Evolutionary conservation across 1,284 basidiomycete species (phyloP).

Genomic region (Austroboletus olivaceoglutinosus): DNA sequence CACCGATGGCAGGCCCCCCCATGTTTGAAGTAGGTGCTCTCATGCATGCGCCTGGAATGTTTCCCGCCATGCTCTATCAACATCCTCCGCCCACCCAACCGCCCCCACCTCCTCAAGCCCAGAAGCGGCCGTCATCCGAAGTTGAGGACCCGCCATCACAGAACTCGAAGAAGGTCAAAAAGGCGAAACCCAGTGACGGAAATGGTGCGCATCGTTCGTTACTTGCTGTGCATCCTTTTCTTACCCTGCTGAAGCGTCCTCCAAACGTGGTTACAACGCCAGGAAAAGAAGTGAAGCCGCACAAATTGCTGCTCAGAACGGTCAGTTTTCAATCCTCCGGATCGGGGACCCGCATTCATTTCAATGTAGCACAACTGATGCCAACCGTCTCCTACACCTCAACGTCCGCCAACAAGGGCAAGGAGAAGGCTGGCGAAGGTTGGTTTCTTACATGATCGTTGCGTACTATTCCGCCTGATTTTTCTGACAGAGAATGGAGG

Average conservation of each 20-base stretch:
- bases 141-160: constrained; percentile 34
- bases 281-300: constrained; percentile 69
- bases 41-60: constrained; percentile 34
- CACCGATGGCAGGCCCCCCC: constrained; percentile 35
- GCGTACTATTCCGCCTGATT: constrained; percentile 1
- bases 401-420: constrained; percentile 40
- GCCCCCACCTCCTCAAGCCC: constrained; percentile 30
- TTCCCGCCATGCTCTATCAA: constrained; percentile 31
- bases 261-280: constrained; percentile 61
- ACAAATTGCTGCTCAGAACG: constrained; percentile 55
- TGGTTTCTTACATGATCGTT: constrained; percentile 18
- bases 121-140: constrained; percentile 39
- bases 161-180: constrained; percentile 45
- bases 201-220: constrained; percentile 28
- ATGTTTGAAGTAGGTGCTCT: constrained; percentile 33
- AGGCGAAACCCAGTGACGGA: constrained; percentile 35
- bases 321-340: constrained; percentile 38
- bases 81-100: constrained; percentile 25
- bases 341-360: constrained; percentile 22
- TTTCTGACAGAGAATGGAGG: constrained; percentile 24
- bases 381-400: constrained; percentile 45
- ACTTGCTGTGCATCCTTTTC: constrained; percentile 5
- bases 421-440: constrained; percentile 45
- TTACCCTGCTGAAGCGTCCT: constrained; percentile 37
- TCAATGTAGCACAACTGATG: constrained; percentile 44